Evolutionary conservation across 2,329 filamentous ascomycete species (phyloP).

Genomic region (Exophiala mesophila): DNA sequence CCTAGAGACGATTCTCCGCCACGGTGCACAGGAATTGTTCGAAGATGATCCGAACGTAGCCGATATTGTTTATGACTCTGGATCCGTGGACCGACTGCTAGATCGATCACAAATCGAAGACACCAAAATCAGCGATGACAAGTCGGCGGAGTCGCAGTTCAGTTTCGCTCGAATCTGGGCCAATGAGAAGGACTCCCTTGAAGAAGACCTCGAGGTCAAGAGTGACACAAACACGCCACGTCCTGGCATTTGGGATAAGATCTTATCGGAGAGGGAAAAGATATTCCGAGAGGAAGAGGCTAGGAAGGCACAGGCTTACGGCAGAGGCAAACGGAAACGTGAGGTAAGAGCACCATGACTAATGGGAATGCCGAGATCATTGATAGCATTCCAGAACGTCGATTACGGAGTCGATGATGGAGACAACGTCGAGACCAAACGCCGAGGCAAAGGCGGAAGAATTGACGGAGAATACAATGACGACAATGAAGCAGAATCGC

Average conservation of each 20-base stretch:
- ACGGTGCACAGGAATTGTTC: constrained; percentile 84
- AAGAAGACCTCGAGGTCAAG: constrained; percentile 54
- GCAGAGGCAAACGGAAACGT: constrained; percentile 74
- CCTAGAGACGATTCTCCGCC: constrained; percentile 78
- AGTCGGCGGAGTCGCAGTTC: constrained; percentile 72
- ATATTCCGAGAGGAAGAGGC: constrained; percentile 69
- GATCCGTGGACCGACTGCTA: constrained; percentile 82
- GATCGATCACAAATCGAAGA: constrained; percentile 78
- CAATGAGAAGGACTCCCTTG: constrained; percentile 66
- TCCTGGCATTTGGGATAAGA: constrained; percentile 72
- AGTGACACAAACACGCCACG: constrained; percentile 54
- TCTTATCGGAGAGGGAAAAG: constrained; percentile 75
- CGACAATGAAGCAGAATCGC: constrained; percentile 45
- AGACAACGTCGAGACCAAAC: constrained; percentile 4
- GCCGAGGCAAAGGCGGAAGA: constrained; percentile 3
- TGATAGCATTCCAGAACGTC: constrained; percentile 22
- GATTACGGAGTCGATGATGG: constrained; percentile 22
- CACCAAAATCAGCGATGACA: constrained; percentile 59
- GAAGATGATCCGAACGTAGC: constrained; percentile 63
- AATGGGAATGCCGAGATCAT: too few relatives aligned
- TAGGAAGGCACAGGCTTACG: constrained; percentile 67
- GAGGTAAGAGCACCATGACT: too few relatives aligned
- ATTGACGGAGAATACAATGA: constrained; percentile 33
- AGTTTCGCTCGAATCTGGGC: constrained; percentile 89
- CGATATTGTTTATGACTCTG: constrained; percentile 74